Base-by-base conservation (phyloP, 2,329 filamentous ascomycete genomes). In the Fusarium stilboides region DNA sequence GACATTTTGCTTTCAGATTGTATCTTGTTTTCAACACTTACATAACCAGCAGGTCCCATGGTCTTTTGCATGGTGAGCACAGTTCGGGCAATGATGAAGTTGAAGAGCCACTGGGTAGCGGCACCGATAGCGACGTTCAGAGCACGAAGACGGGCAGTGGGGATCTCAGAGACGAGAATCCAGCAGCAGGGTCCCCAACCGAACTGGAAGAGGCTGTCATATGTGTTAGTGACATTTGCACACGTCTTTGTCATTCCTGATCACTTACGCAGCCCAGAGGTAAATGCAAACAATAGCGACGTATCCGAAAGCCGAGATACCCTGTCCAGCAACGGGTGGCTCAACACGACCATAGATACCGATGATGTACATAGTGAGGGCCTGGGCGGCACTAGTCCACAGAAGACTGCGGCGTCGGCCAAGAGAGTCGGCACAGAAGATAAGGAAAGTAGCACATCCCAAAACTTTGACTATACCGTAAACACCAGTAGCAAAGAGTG, bases 131-230 rank as follows among this genome's bases (percentile, higher is more conserved):
- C 86, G 8, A 93, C 90, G 73, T 92, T 92, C 69, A 91, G 80
- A 19, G 87, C 88, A 57, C 91, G 82, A 9, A 93, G 82, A 34
- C 91, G 83, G 0, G 89, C 88, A 8, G 89, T 89, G 0, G 90
- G 90, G 60, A 93, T 92, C 78, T 93, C 91, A 26, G 76, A 78
- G 5, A 91, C 86, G 73, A 92, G 89, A 74, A 92, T 91, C 90
- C 91, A 93, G 80, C 89, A 91, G 33, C 88, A 88, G 0, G 89
- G 89, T 1, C 91, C 91, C 91, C 91, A 92, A 13, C 88, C 88
- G 62, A 89, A 88, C 70, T 91, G 88, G 82, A 92, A 93, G 77
- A 89, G 87, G 15, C 77, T 79, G 28, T 57, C 26, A 8, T 19
- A 9, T 7, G 22, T 42, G 28, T 31, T 42, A 42, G 40, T 24